Conservation (phyloP, 352 stramenopile species). For the Globisporangium cylindrosporum region DNA sequence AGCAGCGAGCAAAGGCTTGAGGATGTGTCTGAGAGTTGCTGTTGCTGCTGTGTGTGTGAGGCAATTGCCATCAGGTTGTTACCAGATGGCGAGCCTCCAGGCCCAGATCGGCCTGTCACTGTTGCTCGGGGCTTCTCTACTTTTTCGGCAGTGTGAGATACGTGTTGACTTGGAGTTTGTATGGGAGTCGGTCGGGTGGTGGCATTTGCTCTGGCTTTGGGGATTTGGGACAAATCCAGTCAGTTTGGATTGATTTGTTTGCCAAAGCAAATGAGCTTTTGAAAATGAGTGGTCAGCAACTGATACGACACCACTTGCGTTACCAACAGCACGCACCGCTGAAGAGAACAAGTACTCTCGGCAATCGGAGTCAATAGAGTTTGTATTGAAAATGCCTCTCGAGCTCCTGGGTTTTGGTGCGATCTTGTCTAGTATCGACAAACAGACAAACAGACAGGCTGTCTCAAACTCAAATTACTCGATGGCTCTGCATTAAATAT, state of each 20-base stretch:
- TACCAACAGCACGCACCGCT: neutral
- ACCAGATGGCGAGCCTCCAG: neutral
- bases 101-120: neutral
- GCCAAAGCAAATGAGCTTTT: neutral
- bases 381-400: neutral
- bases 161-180: neutral
- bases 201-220: neutral
- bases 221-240: conserved; percentile 9
- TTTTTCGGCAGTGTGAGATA: neutral
- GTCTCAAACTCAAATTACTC: neutral
- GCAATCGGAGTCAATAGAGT: neutral
- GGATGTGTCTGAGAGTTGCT: neutral
- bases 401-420: neutral
- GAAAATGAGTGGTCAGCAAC: neutral
- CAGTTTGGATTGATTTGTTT: neutral
- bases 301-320: neutral
- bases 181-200: neutral
- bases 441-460: neutral
- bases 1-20: conserved; percentile 1
- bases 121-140: neutral
- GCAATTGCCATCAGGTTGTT: neutral
- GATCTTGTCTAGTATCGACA: neutral
- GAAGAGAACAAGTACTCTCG: neutral
- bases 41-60: neutral
- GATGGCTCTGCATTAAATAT: neutral